A percentile compares a stretch with the other conserved stretches of the same genome.
phyloP scores from a whole-genome alignment of 1,284 basidiomycete species.

The Ceratobasidium sp. region DNA sequence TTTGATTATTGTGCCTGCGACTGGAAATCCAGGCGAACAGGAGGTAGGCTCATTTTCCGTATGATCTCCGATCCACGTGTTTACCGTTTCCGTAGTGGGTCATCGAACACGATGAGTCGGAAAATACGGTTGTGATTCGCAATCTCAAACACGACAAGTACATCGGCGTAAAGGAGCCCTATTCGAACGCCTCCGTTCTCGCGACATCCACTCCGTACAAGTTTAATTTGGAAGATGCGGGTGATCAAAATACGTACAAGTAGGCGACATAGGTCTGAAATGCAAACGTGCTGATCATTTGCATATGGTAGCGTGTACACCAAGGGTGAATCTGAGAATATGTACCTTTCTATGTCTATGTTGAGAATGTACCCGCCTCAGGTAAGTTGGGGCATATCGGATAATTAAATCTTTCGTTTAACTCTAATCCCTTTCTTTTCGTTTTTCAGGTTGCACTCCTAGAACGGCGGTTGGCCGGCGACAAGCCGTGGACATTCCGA shows the following conservation, averaged over 20 bases:
- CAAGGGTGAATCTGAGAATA: neutral
- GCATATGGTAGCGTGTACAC: constrained; percentile 3
- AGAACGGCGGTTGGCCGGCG: too few species aligned
- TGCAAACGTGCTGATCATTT: neutral
- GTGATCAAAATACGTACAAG: neutral
- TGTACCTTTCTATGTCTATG: constrained; percentile 7
- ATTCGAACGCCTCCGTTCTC: neutral
- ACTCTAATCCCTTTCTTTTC: neutral
- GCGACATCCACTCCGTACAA: neutral
- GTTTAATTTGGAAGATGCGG: neutral
- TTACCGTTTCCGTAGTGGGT: constrained; percentile 6
- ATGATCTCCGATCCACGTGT: neutral
- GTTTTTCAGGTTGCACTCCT: too few species aligned
- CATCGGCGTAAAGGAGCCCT: neutral
- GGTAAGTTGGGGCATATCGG: neutral
- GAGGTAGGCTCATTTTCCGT: neutral
- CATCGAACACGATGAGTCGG: constrained; percentile 4
- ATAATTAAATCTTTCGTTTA: too few species aligned
- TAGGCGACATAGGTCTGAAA: neutral
- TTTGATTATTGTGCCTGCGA: neutral
- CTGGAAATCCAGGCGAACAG: constrained; percentile 26
- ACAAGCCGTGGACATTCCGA: constrained; percentile 2
- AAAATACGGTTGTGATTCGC: neutral
- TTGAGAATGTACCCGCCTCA: constrained; percentile 28
- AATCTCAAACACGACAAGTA: constrained; percentile 21